Base-by-base conservation (phyloP, 208 protist genomes). In the Leishmania arabica region DNA sequence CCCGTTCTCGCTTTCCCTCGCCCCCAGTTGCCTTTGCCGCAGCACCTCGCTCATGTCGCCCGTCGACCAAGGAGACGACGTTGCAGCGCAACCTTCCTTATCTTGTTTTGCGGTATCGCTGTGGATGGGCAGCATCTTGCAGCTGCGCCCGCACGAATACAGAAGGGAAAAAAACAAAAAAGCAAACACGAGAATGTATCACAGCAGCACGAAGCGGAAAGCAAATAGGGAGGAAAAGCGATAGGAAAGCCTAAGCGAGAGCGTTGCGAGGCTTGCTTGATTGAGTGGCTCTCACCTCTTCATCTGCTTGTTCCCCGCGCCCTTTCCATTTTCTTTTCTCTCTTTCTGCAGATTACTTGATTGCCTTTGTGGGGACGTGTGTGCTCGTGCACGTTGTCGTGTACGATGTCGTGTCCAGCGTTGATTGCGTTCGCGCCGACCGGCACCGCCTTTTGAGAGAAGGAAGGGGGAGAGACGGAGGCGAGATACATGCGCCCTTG, bases 41-140 rank as follows among this genome's bases (percentile, higher is more conserved):
- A 40, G 4, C 62, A 40, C 31, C 62, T 68, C 31, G 13, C 7
- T 62, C 56, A 62, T 31, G 65, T 1, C 13, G 8, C 3, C 34
- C 66, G 40, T 15, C 2, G 40, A 21, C 37, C 69, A 54, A 19
- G 42, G 27, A 47, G 62, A 40, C 31, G 31, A 21, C 31, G 9
- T 68, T 9, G 21, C 7, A 49, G 21, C 34, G 21, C 21, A 47
- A 24, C 13, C 51, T 54, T 47, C 8, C 17, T 17, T 71, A n/a
- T 68, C 7, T 24, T 15, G 31, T 24, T 6, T 68, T 49, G 68
- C 24, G 21, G 17, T 60, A n/a, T 65, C 76, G 37, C 42, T 17
- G 69, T 21, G 79, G 81, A 68, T 54, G 64, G 1, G 21, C 58
- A 27, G 53, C 42, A 11, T 40, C 42, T 80, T 72, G 27, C 71